Evolutionary conservation across 1,139 yeast species (phyloP), one percentile per base, ranked within the genome.

Genomic region (Kurtzmaniella quercitrusa): DNA sequence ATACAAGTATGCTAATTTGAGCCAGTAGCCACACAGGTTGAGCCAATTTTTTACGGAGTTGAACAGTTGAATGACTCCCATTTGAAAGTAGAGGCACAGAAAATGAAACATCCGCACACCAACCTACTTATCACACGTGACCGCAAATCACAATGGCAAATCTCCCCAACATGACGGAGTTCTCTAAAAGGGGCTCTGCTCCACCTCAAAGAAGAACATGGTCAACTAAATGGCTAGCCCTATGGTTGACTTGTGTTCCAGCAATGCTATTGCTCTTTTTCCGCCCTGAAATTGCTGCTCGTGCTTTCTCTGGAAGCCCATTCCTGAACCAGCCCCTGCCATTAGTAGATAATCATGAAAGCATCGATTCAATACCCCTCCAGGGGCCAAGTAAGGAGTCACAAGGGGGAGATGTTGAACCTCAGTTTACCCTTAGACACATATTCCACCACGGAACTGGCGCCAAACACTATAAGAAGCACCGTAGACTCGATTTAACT

Each of bases 391-490:
- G 14, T 15, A 29, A 15, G 11, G 41, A 25, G n/a, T 11, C 23
- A n/a, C 18, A 17, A 8, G 11, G 15, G 9, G 10, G 14, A 16
- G 12, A 19, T 3, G n/a, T 12, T 5, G 10, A 18, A 10, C 21
- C 16, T 11, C 37, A 2, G 21, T 66, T 69, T 54, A 65, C 57
- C 43, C 54, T 73, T 19, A 69, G 63, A 46, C 83, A 79, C 54
- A 72, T 79, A 6, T 75, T 65, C 50, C 84, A 79, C 53, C 81
- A 75, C 51, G 79, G 79, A 16, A 62, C 79, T 0, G 77, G 77
- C 2, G 47, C 60, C 6, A 47, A 56, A 19, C 47, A 63, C 41
- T 59, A 67, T 44, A 58, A 56, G 21, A 49, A 60, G 0, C 81
- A 75, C 51, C 60, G 69, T 29, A 55, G 81, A 41, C 57, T 79